A percentile compares a stretch with the other conserved stretches of the same genome.
phyloP scores from a whole-genome alignment of 257 asterid species.

The Fraxinus quadrangulata region DNA sequence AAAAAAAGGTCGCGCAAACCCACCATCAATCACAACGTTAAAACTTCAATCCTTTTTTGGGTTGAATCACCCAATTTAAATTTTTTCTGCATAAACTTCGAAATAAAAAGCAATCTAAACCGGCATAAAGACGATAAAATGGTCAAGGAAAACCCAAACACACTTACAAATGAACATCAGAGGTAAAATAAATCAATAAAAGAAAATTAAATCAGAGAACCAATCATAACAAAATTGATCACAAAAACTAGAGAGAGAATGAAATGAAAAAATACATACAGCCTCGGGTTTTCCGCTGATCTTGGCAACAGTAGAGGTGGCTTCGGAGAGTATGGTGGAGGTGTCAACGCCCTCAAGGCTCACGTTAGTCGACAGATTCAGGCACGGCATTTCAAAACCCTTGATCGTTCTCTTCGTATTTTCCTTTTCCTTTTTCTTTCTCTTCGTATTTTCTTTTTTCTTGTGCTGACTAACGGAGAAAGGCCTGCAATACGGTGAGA shows the following conservation, averaged over 20 bases:
- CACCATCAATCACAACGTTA: background rate
- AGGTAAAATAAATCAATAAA: background rate
- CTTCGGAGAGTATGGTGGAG: slow-evolving; percentile 84
- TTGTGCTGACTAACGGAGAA: too few relatives aligned
- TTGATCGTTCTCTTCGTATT: background rate
- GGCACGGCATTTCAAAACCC: slow-evolving; percentile 76
- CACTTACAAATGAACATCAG: background rate
- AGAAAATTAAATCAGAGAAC: background rate
- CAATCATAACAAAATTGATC: background rate
- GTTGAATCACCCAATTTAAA: background rate
- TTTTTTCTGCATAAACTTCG: background rate
- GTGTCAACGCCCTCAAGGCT: slow-evolving; percentile 80
- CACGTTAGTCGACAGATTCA: slow-evolving; percentile 89
- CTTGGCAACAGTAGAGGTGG: slow-evolving; percentile 79
- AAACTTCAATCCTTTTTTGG: background rate
- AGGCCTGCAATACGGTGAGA: too few relatives aligned
- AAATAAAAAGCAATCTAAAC: background rate
- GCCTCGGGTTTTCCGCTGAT: slow-evolving; percentile 88
- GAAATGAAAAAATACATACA: slow-evolving; percentile 34
- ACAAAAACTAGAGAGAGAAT: background rate
- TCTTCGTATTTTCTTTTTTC: background rate
- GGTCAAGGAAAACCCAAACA: background rate
- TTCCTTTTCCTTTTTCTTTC: background rate
- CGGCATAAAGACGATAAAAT: background rate
- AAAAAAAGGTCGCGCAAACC: background rate